phyloP scores from a whole-genome alignment of 1,284 basidiomycete species.

The Macrocystidia cucumis region DNA sequence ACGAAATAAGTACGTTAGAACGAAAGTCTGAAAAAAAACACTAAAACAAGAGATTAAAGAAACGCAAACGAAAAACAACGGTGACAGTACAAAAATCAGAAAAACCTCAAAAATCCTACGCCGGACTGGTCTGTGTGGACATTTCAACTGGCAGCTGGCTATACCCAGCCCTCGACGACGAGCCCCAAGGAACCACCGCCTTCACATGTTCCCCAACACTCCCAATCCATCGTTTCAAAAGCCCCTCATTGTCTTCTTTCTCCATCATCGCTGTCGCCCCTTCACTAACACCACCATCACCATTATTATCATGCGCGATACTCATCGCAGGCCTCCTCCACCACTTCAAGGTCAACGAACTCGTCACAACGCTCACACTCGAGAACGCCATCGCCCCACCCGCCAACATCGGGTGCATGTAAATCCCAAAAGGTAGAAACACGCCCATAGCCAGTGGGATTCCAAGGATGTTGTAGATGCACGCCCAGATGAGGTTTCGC shows the following conservation, averaged over 20 bases:
- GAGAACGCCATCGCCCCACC: conserved; percentile 98
- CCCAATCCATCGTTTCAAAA: too few species aligned
- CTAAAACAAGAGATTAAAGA: too few species aligned
- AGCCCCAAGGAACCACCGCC: conserved; percentile 32
- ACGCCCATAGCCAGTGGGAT: conserved; percentile 99
- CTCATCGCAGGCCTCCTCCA: conserved; percentile 72
- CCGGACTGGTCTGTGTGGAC: too few species aligned
- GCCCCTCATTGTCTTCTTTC: too few species aligned
- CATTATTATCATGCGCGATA: conserved; percentile 55
- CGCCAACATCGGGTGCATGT: conserved; percentile 97
- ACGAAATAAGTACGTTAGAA: too few species aligned
- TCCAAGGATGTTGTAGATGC: conserved; percentile 88
- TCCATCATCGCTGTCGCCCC: conserved; percentile 37
- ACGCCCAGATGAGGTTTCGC: conserved; percentile 89
- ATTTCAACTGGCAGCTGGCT: conserved; percentile 67
- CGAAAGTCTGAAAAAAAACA: too few species aligned
- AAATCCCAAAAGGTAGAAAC: conserved; percentile 86
- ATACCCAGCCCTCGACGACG: conserved; percentile 52
- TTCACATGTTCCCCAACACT: conserved; percentile 36
- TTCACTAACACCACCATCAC: conserved; percentile 22
- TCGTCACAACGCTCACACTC: conserved; percentile 91
- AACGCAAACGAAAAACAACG: too few species aligned
- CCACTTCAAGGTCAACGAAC: conserved; percentile 82
- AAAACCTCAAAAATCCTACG: too few species aligned
- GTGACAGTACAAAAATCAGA: too few species aligned